Conservation (phyloP, 805 yeast genomes). For the Starmerella bombicola region DNA sequence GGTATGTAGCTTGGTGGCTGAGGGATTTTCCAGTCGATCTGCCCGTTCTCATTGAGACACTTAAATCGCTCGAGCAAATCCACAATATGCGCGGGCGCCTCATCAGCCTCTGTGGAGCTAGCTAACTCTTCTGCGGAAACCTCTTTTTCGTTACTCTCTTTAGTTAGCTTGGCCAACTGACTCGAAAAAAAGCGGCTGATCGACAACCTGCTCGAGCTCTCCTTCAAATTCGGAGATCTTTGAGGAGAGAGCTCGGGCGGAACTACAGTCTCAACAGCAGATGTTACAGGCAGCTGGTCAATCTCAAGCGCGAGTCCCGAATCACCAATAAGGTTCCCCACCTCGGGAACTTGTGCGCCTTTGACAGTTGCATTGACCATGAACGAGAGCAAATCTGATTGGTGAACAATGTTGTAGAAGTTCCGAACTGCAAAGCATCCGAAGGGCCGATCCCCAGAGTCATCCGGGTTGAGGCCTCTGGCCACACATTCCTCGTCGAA, state of each 20-base stretch:
- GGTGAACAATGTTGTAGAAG: slow-evolving; percentile 72
- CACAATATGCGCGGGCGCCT: slow-evolving; percentile 6
- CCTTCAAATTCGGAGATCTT: background rate
- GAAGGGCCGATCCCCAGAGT: slow-evolving; percentile 21
- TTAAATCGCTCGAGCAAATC: slow-evolving; percentile 20
- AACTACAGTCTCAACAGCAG: no score
- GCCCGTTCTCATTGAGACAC: slow-evolving; percentile 56
- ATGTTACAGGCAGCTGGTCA: slow-evolving; percentile 18
- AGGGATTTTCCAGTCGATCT: slow-evolving; percentile 65
- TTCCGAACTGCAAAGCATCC: slow-evolving; percentile 54
- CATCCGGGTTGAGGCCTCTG: background rate
- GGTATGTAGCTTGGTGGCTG: slow-evolving; percentile 47
- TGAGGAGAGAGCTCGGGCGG: background rate
- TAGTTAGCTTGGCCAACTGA: background rate
- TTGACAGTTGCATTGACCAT: slow-evolving; percentile 72
- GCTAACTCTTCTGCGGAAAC: background rate
- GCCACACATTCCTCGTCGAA: slow-evolving; percentile 4
- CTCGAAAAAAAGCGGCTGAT: slow-evolving; percentile 1
- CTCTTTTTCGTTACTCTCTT: background rate
- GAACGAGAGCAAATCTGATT: slow-evolving; percentile 85
- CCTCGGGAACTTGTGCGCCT: slow-evolving; percentile 20
- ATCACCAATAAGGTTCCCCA: slow-evolving; percentile 3
- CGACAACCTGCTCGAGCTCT: background rate
- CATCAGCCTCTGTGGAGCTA: background rate
- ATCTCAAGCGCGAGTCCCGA: slow-evolving; percentile 23